phyloP scores from a whole-genome alignment of 768 basidiomycete genomes.

The Brasilioporus rufonigricans region DNA sequence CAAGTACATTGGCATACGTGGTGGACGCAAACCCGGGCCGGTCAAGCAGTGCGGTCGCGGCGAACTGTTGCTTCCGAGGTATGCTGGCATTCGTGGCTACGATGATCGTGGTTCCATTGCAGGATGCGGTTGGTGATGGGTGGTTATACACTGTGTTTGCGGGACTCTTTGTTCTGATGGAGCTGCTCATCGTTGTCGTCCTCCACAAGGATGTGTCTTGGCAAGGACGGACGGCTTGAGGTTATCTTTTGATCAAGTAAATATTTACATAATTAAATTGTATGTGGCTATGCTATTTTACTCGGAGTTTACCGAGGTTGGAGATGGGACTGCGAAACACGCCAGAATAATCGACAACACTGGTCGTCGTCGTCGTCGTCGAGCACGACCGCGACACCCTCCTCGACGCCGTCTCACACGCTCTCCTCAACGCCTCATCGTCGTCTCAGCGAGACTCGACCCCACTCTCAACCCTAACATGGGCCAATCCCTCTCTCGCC shows the following conservation, averaged over 20 bases:
- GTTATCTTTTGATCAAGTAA: neutral
- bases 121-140: constrained; percentile 76
- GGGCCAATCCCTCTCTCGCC: constrained; percentile 34
- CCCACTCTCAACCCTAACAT: constrained; percentile 13
- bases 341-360: constrained; percentile 26
- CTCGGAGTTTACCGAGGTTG: constrained; percentile 21
- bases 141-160: constrained; percentile 72
- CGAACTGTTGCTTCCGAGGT: constrained; percentile 78
- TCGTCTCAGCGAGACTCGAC: neutral
- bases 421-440: neutral
- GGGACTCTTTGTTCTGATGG: constrained; percentile 50
- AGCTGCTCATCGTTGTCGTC: constrained; percentile 58
- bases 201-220: constrained; percentile 56
- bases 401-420: constrained; percentile 5
- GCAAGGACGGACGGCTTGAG: constrained; percentile 37
- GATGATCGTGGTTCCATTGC: constrained; percentile 73
- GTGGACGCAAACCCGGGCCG: constrained; percentile 85
- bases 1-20: constrained; percentile 76
- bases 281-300: constrained; percentile 18
- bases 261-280: constrained; percentile 9
- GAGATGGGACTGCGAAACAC: constrained; percentile 26
- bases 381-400: constrained; percentile 10
- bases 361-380: constrained; percentile 6
- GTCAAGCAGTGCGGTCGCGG: constrained; percentile 70
- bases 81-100: constrained; percentile 62